Conservation (phyloP, 768 basidiomycete species). For the Neoboletus subvelutipes region DNA sequence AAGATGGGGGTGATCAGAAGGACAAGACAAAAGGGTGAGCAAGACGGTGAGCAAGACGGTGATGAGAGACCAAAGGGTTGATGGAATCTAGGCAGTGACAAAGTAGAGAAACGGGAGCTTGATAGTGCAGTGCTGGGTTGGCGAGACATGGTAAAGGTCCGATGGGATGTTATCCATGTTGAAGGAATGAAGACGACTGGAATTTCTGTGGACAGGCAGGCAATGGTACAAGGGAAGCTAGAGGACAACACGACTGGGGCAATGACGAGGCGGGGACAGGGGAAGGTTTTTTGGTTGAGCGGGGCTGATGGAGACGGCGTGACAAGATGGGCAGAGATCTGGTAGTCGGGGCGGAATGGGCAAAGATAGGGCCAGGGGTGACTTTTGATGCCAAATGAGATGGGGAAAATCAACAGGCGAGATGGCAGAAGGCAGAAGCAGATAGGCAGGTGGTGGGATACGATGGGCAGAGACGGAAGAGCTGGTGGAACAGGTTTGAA, state of each 20-base stretch:
- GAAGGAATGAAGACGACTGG: not conserved
- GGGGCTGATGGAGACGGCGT: not conserved
- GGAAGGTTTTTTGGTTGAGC: not conserved
- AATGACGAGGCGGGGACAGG: not conserved
- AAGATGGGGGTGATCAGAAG: no score
- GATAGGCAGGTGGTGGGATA: not conserved
- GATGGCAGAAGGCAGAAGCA: not conserved
- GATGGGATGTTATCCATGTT: no score
- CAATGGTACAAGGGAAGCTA: not conserved
- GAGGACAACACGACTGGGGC: not conserved
- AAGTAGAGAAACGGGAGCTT: no score
- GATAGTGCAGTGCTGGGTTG: no score
- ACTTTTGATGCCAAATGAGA: not conserved
- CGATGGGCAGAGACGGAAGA: not conserved
- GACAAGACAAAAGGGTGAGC: no score
- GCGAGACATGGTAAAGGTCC: no score
- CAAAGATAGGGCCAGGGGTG: not conserved
- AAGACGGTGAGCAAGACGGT: no score
- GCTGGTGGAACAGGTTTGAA: not conserved
- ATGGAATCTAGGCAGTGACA: no score
- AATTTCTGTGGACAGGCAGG: not conserved
- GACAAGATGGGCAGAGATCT: not conserved
- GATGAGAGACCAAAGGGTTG: no score
- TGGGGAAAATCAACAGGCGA: not conserved
- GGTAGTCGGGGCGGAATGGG: no score